Percentiles rank a stretch among this genome's conserved stretches.
phyloP scores from a whole-genome alignment of 2,329 filamentous ascomycete genomes.

The Arthrobotrys pseudoclavata region DNA sequence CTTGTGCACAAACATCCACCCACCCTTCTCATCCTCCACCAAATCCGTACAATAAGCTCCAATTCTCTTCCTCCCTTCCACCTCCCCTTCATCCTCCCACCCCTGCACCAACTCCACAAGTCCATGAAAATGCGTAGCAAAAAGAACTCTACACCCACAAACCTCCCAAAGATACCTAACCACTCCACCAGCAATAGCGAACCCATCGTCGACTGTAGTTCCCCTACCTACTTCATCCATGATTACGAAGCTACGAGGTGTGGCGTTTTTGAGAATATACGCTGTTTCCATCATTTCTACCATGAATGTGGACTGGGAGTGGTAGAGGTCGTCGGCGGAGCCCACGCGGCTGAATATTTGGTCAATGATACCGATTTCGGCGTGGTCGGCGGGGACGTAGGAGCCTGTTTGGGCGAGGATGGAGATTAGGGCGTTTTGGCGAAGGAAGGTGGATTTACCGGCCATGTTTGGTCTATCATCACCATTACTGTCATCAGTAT shows the following conservation, averaged over 20 bases:
- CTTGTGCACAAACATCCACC: slow-evolving; percentile 88
- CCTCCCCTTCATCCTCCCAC: slow-evolving; percentile 64
- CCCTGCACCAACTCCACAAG: slow-evolving; percentile 80
- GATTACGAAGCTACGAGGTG: slow-evolving; percentile 87
- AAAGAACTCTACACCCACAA: slow-evolving; percentile 84
- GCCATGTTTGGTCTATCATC: slow-evolving; percentile 90
- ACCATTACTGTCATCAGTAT: not conserved
- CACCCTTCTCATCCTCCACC: slow-evolving; percentile 75
- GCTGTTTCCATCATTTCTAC: slow-evolving; percentile 99
- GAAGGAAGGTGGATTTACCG: slow-evolving; percentile 94
- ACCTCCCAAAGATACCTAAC: slow-evolving; percentile 84
- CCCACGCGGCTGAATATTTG: slow-evolving; percentile 94
- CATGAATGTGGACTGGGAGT: slow-evolving; percentile 98
- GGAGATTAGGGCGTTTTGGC: slow-evolving; percentile 94
- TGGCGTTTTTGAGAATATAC: slow-evolving; percentile 86
- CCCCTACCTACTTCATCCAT: slow-evolving; percentile 98
- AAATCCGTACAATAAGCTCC: slow-evolving; percentile 92
- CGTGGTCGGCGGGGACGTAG: slow-evolving; percentile 90
- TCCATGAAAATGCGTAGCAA: slow-evolving; percentile 94
- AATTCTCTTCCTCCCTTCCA: slow-evolving; percentile 70
- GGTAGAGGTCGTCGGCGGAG: slow-evolving; percentile 93
- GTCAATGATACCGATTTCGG: slow-evolving; percentile 91
- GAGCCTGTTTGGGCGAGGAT: slow-evolving; percentile 93
- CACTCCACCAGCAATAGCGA: slow-evolving; percentile 89
- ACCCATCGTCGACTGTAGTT: slow-evolving; percentile 91